phyloP scores from a whole-genome alignment of 2,329 filamentous ascomycete genomes.

The Fusarium armeniacum region DNA sequence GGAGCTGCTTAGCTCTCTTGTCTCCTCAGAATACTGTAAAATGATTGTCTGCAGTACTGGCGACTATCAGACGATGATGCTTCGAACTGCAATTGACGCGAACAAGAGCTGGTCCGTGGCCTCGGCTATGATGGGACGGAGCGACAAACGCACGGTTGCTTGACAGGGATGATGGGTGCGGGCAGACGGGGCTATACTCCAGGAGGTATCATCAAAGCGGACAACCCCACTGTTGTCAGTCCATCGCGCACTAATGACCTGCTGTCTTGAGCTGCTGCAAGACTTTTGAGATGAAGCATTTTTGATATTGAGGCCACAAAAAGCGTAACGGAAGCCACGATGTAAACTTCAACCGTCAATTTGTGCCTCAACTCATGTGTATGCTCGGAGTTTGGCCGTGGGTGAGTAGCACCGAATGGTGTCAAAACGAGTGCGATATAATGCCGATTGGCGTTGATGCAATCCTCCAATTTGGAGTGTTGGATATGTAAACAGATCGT shows the following conservation, averaged over 20 bases:
- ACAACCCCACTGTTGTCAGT: constrained; percentile 38
- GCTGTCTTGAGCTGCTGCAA: constrained; percentile 20
- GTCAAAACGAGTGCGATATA: constrained; percentile 7
- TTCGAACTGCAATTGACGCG: constrained; percentile 13
- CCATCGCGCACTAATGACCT: constrained; percentile 33
- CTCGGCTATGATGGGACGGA: constrained; percentile 48
- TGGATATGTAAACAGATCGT: constrained; percentile 30
- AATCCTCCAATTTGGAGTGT: not conserved
- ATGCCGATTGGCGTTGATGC: not conserved
- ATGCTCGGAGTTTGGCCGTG: not conserved
- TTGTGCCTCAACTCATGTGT: not conserved
- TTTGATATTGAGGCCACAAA: not conserved
- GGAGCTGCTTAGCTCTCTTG: constrained; percentile 13
- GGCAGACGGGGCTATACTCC: constrained; percentile 23
- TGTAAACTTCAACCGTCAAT: not conserved
- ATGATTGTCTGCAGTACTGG: constrained; percentile 7
- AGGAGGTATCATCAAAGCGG: constrained; percentile 37
- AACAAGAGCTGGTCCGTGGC: constrained; percentile 52
- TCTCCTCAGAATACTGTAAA: constrained; percentile 4
- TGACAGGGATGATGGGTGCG: constrained; percentile 47
- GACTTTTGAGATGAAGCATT: constrained; percentile 7
- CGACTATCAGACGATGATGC: constrained; percentile 18
- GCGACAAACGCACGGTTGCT: constrained; percentile 44
- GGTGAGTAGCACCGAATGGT: constrained; percentile 3
- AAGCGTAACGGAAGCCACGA: not conserved